Conservation (phyloP, 129 eudicot genomes). For the Centella asiatica region DNA sequence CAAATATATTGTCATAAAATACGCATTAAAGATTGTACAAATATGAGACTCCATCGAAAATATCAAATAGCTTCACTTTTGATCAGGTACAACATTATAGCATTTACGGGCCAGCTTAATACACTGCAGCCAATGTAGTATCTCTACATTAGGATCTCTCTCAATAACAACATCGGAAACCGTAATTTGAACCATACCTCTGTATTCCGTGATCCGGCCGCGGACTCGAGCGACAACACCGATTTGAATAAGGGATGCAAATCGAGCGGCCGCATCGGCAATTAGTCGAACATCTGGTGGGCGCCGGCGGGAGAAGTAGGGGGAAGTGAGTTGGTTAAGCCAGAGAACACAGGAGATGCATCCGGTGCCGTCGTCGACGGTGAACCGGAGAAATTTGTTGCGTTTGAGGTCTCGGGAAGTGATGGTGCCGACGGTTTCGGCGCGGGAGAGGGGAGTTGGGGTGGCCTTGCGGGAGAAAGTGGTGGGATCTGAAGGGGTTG, state of each 20-base stretch:
- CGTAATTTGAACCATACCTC: conserved; percentile 62
- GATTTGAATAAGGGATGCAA: conserved; percentile 33
- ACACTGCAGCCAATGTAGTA: conserved; percentile 83
- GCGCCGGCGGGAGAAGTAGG: conserved; percentile 50
- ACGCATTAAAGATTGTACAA: too few relatives aligned
- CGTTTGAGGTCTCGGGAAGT: conserved; percentile 59
- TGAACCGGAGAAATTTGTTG: conserved; percentile 51
- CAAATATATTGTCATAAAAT: too few relatives aligned
- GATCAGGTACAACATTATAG: conserved; percentile 27
- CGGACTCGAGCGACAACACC: conserved; percentile 57
- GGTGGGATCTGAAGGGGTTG: conserved; percentile 27
- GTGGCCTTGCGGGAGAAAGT: conserved; percentile 34
- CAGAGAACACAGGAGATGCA: conserved; percentile 79
- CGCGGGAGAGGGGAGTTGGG: conserved; percentile 34
- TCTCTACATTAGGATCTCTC: conserved; percentile 67
- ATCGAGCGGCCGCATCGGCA: conserved; percentile 42
- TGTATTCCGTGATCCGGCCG: conserved; percentile 47
- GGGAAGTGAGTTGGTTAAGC: conserved; percentile 67
- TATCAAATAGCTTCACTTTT: neutral
- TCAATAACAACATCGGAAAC: conserved; percentile 62
- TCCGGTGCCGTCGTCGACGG: conserved; percentile 84
- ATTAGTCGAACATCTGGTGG: conserved; percentile 70
- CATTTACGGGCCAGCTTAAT: conserved; percentile 44
- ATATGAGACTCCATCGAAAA: neutral
- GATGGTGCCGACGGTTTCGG: conserved; percentile 58